Percentiles rank a stretch among this genome's conserved stretches.
phyloP scores from a whole-genome alignment of 2,329 filamentous ascomycete genomes.

The Alternaria sp. region DNA sequence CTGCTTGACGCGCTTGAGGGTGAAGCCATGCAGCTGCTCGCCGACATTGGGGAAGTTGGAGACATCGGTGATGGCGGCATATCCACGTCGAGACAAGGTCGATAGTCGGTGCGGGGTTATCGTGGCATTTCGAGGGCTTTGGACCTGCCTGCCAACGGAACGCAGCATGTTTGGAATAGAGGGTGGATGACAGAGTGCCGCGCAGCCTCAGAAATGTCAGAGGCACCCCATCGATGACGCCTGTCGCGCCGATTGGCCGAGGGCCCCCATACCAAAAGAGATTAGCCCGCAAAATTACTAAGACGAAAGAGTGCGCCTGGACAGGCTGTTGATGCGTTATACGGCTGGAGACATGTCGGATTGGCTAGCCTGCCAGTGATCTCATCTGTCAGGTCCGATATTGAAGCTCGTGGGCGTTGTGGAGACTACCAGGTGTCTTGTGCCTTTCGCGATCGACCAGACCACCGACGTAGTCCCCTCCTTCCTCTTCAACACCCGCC shows the following conservation, averaged over 20 bases:
- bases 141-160: slow-evolving; percentile 40
- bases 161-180: slow-evolving; percentile 43
- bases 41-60: slow-evolving; percentile 78
- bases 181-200: slow-evolving; percentile 3
- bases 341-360: slow-evolving; percentile 3
- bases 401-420: slow-evolving; percentile 16
- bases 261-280: slow-evolving; percentile 8
- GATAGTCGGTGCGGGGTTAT: slow-evolving; percentile 17
- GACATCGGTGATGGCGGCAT: slow-evolving; percentile 76
- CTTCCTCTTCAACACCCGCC: slow-evolving; percentile 12
- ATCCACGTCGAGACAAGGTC: slow-evolving; percentile 35
- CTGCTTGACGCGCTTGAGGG: slow-evolving; percentile 84
- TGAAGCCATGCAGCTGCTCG: slow-evolving; percentile 91
- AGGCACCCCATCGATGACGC: slow-evolving; percentile 16
- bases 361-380: slow-evolving; percentile 6
- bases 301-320: slow-evolving; percentile 16
- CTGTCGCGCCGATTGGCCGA: slow-evolving; percentile 31
- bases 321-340: slow-evolving; percentile 7
- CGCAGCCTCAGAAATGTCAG: slow-evolving; percentile 20
- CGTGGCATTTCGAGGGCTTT: slow-evolving; percentile 17
- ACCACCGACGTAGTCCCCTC: slow-evolving; percentile 25
- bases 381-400: slow-evolving; percentile 4
- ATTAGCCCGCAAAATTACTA: slow-evolving; percentile 30
- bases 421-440: slow-evolving; percentile 17
- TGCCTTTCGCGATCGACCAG: slow-evolving; percentile 15